These are phyloP conservation scores for Aspergillus novofumigatus DNA, from an alignment of 2,329 filamentous ascomycete species.

Conservation along the genomic window DNA sequence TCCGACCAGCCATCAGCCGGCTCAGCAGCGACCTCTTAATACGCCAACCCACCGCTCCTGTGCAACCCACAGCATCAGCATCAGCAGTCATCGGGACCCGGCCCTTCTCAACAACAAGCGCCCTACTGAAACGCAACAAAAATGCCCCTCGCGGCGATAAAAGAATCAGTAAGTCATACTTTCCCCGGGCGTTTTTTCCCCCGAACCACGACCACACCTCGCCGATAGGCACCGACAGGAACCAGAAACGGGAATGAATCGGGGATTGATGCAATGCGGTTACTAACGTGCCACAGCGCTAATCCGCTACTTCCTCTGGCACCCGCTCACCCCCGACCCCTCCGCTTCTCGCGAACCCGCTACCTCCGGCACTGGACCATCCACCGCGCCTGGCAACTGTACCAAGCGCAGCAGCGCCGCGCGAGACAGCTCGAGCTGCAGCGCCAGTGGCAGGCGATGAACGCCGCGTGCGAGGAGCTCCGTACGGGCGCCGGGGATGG, in stretches of 20 bases:
- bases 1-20: slow-evolving; percentile 21
- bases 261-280: slow-evolving; percentile 8
- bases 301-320: slow-evolving; percentile 67
- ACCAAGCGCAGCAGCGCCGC: slow-evolving; percentile 64
- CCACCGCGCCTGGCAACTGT: slow-evolving; percentile 88
- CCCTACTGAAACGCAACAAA: slow-evolving; percentile 38
- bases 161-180: slow-evolving; percentile 41
- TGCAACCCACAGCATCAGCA: slow-evolving; percentile 14
- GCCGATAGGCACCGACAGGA: too few species aligned
- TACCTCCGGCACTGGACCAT: slow-evolving; percentile 97
- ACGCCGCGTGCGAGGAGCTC: slow-evolving; percentile 79
- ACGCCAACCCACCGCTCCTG: slow-evolving; percentile 20
- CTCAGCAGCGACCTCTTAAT: slow-evolving; percentile 4
- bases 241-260: slow-evolving; percentile 2
- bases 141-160: slow-evolving; percentile 30
- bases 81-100: neutral
- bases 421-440: slow-evolving; percentile 67
- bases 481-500: slow-evolving; percentile 49
- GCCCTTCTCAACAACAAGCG: slow-evolving; percentile 39
- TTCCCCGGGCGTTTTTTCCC: neutral
- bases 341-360: slow-evolving; percentile 84
- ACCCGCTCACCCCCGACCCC: slow-evolving; percentile 66
- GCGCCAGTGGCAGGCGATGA: slow-evolving; percentile 78
- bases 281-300: slow-evolving; percentile 42
- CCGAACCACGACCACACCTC: too few species aligned